Base-by-base conservation (phyloP, 768 basidiomycete genomes). In the Kwoniella bestiolae region DNA sequence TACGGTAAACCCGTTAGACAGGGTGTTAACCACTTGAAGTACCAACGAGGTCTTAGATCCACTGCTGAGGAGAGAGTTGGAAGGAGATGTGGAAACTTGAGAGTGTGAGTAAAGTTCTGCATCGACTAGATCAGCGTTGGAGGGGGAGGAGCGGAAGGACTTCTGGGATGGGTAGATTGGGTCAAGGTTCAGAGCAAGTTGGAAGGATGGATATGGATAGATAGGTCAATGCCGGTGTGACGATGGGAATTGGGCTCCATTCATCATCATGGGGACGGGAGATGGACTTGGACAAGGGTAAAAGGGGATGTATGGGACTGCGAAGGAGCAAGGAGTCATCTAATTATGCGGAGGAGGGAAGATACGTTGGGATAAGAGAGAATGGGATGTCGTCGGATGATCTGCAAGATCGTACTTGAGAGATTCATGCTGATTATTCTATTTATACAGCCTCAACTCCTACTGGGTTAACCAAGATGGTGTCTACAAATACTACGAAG, bases 381-480 rank as follows among this genome's bases (percentile, higher is more conserved):
- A n/a, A n/a, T n/a, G n/a, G n/a, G n/a, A n/a, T n/a, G n/a, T n/a
- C n/a, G n/a, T n/a, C 6, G 56, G 45, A 4, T 38, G 47, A 29
- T 14, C 38, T 9, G 38, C 12, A 41, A 41, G 12, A 41, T 41
- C 7, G 18, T 2, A 9, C 23, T 9, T 21, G 18, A 8, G 32
- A 46, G 49, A 1, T 35, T 45, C 2, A 52, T 32, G 58, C 63
- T 68, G 65, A 68, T 51, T 14, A n/a, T 18, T 25, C 26, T 34
- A 0, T 46, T 25, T 35, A 23, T 25, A n/a, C 61, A 78, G 76
- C 34, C 77, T 81, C 67, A 77, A 81, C 78, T 97, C 95, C 51
- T 98, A 98, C 87, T 99, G 96, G 96, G 85, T 99, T 79, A 98
- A 98, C 84, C 93, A 95, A 84, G 94, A 97, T 80, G 93, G 94